A percentile compares a stretch with the other conserved stretches of the same genome.
Conservation (phyloP, 2,329 filamentous ascomycete genomes). For the Trichoderma sp. region DNA sequence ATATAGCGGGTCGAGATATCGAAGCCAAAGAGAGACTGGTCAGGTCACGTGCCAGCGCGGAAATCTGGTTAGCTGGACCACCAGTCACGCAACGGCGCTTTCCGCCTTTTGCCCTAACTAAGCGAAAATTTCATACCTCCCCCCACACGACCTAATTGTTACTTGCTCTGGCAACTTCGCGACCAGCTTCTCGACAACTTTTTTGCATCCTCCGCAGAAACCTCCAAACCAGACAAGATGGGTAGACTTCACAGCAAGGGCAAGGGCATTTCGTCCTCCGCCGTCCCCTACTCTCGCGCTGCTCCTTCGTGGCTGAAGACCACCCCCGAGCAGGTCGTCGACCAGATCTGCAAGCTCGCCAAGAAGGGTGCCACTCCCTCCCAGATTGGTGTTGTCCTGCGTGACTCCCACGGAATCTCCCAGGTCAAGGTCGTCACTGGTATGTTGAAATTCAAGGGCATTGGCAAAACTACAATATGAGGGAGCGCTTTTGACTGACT, state of each 20-base stretch:
- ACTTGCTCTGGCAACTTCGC: conserved; percentile 26
- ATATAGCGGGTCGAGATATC: conserved; percentile 6
- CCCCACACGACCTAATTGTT: conserved; percentile 34
- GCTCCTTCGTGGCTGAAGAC: conserved; percentile 97
- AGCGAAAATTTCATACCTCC: conserved; percentile 41
- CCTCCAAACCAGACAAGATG: conserved; percentile 61
- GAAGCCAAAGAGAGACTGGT: background rate
- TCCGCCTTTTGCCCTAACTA: conserved; percentile 44
- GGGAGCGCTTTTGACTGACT: conserved; percentile 35
- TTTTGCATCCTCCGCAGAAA: conserved; percentile 35
- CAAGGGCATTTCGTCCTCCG: conserved; percentile 97
- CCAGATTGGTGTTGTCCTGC: conserved; percentile 97
- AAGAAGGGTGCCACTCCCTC: conserved; percentile 98
- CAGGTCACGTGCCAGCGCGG: background rate
- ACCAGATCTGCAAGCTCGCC: conserved; percentile 98
- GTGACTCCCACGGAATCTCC: conserved; percentile 96
- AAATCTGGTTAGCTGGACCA: background rate
- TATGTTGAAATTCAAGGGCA: conserved; percentile 47
- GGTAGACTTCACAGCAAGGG: conserved; percentile 99
- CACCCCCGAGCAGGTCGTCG: conserved; percentile 95
- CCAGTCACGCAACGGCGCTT: conserved; percentile 5
- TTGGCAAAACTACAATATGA: background rate
- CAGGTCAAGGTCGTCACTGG: conserved; percentile 97
- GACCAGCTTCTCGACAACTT: conserved; percentile 28
- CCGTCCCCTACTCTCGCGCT: conserved; percentile 94